These are phyloP conservation scores for Verticillium nubilum DNA, from an alignment of 2,329 filamentous ascomycete species.

Conservation along the genomic window DNA sequence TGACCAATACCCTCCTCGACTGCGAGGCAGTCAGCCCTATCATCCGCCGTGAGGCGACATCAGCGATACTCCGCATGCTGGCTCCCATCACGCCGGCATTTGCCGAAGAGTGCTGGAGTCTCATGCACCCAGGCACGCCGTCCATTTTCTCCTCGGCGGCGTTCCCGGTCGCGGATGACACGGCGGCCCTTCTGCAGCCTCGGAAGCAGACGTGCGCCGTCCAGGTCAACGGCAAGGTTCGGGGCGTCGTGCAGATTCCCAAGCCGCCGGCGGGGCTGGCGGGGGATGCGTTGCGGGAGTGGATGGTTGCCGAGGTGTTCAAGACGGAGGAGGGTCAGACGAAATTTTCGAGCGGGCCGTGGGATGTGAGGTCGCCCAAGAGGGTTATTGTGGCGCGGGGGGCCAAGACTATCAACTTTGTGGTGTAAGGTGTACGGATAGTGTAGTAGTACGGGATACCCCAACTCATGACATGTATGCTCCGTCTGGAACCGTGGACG, in stretches of 20 bases:
- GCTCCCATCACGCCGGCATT: conserved; percentile 78
- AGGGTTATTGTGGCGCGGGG: conserved; percentile 61
- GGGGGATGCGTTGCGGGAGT: conserved; percentile 45
- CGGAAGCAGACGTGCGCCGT: conserved; percentile 56
- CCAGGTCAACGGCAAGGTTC: conserved; percentile 75
- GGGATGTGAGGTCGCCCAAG: conserved; percentile 47
- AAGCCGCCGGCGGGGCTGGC: conserved; percentile 36
- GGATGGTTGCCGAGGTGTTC: conserved; percentile 57
- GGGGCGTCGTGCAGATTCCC: conserved; percentile 61
- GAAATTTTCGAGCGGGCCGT: conserved; percentile 43
- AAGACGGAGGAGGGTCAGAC: conserved; percentile 53
- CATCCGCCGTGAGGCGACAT: conserved; percentile 44
- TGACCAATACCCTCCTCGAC: conserved; percentile 64
- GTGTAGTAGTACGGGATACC: conserved; percentile 10
- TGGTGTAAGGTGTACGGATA: conserved; percentile 35
- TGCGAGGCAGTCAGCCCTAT: conserved; percentile 31
- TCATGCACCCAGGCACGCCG: conserved; percentile 35
- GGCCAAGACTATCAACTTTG: conserved; percentile 71
- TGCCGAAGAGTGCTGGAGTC: conserved; percentile 73
- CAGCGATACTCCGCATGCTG: conserved; percentile 62
- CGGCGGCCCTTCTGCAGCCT: conserved; percentile 42
- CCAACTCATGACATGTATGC: not conserved
- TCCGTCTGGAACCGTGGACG: not conserved
- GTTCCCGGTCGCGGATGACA: conserved; percentile 56
- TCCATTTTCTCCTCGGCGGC: conserved; percentile 38